Evolutionary conservation across 129 eudicot species (phyloP).

Genomic region (Cynara cardunculus): DNA sequence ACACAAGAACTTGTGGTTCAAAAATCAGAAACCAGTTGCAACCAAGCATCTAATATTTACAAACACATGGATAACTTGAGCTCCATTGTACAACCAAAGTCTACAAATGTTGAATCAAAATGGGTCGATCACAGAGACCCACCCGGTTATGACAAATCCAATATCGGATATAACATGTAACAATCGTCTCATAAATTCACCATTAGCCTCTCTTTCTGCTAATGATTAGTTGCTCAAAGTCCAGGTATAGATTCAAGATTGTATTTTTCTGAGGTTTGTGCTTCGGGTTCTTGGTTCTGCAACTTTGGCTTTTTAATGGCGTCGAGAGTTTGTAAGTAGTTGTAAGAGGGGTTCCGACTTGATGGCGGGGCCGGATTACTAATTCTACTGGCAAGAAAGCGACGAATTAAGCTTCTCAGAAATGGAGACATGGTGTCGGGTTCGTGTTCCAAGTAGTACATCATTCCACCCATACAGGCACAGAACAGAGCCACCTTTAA

Average conservation of each 20-base stretch:
- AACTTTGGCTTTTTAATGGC: constrained; percentile 55
- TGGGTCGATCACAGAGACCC: constrained; percentile 8
- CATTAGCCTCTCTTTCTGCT: constrained; percentile 1
- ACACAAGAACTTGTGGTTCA: not conserved
- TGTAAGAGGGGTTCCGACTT: constrained; percentile 60
- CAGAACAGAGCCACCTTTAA: constrained; percentile 88
- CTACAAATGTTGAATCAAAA: constrained; percentile 11
- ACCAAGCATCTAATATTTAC: constrained; percentile 20
- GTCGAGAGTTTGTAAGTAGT: constrained; percentile 67
- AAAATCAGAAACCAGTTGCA: not conserved
- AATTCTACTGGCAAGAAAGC: constrained; percentile 93
- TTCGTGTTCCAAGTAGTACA: constrained; percentile 95
- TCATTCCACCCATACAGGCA: constrained; percentile 97
- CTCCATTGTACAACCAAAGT: constrained; percentile 11
- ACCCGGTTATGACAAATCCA: constrained; percentile 13
- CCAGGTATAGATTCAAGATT: constrained; percentile 97
- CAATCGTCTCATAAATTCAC: constrained; percentile 17
- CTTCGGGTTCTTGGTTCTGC: constrained; percentile 43
- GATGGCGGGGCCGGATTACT: constrained; percentile 78
- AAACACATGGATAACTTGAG: not conserved
- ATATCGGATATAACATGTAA: not conserved
- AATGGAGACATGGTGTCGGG: constrained; percentile 99
- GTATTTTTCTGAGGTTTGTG: constrained; percentile 56
- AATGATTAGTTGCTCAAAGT: constrained; percentile 46
- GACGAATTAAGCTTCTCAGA: constrained; percentile 76